phyloP scores from a whole-genome alignment of 1,284 basidiomycete genomes.

The Salmacisia buchloeana region DNA sequence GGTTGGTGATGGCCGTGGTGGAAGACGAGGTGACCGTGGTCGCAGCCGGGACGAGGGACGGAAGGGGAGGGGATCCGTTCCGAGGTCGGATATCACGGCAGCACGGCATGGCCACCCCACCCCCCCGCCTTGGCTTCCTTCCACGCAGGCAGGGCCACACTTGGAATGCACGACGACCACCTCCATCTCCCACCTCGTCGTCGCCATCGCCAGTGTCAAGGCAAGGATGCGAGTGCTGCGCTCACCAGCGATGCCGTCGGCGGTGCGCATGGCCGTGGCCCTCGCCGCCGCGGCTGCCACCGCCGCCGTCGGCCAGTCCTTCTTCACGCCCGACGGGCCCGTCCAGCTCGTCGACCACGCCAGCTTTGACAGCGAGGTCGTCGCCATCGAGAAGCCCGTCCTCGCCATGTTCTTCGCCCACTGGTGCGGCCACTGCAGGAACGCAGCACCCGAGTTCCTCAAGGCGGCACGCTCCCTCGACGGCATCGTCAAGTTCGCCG shows the following conservation, averaged over 20 bases:
- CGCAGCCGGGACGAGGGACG: not conserved
- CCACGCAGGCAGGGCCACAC: not conserved
- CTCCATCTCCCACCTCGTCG: not conserved
- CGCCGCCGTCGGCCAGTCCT: constrained; percentile 25
- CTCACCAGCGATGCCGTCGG: too few species aligned
- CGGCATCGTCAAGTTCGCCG: constrained; percentile 79
- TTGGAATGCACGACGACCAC: not conserved
- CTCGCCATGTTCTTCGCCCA: constrained; percentile 52
- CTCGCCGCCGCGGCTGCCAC: constrained; percentile 16
- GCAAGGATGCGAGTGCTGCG: too few species aligned
- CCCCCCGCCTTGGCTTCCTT: not conserved
- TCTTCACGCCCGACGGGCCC: constrained; percentile 36
- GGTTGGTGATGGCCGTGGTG: too few species aligned
- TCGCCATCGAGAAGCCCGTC: constrained; percentile 49
- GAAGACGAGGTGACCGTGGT: too few species aligned
- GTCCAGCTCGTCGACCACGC: constrained; percentile 27
- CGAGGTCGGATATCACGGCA: not conserved
- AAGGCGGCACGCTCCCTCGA: constrained; percentile 72
- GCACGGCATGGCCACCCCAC: not conserved
- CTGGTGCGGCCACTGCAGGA: constrained; percentile 67
- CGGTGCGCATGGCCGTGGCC: too few species aligned
- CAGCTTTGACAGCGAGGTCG: constrained; percentile 44
- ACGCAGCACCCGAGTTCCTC: constrained; percentile 75
- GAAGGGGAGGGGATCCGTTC: not conserved
- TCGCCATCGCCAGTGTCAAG: not conserved